A percentile compares a stretch with the other conserved stretches of the same genome.
phyloP scores from a whole-genome alignment of 148 eudicot species.

The Silene uniflora region DNA sequence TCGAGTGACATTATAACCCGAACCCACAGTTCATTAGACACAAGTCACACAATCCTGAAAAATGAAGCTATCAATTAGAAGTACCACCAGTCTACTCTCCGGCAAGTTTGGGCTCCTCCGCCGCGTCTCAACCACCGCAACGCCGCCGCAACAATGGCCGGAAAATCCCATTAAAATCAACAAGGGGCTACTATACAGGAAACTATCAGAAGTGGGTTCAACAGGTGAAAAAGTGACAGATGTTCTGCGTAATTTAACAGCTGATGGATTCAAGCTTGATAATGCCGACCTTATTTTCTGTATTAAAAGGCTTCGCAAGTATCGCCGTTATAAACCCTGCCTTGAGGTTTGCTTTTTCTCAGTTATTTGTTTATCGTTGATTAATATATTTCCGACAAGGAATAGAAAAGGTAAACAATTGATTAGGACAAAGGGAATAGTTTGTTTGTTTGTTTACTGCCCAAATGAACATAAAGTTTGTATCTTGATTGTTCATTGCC shows the following conservation, averaged over 20 bases:
- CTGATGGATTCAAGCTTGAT: background rate
- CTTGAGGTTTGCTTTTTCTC: too few relatives aligned
- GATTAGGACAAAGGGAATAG: too few relatives aligned
- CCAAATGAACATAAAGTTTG: too few relatives aligned
- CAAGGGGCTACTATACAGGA: slow-evolving; percentile 29
- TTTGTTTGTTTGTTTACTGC: too few relatives aligned
- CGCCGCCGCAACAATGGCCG: background rate
- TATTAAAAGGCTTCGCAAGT: too few relatives aligned
- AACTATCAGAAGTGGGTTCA: slow-evolving; percentile 38
- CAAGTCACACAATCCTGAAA: background rate
- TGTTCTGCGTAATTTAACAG: slow-evolving; percentile 27
- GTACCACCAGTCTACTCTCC: slow-evolving; percentile 4
- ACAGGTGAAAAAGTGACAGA: slow-evolving; percentile 34
- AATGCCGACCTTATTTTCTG: slow-evolving; percentile 11
- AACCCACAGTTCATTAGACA: background rate
- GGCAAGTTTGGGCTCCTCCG: slow-evolving; percentile 19
- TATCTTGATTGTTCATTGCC: too few relatives aligned
- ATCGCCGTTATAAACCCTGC: too few relatives aligned
- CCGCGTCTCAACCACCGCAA: slow-evolving; percentile 18
- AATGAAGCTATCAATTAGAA: slow-evolving; percentile 1
- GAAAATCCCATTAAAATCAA: background rate
- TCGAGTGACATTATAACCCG: too few relatives aligned
- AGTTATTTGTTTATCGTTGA: too few relatives aligned
- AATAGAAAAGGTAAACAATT: too few relatives aligned
- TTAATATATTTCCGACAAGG: too few relatives aligned